phyloP scores from a whole-genome alignment of 306 rosid species.

The Trifolium fragiferum region DNA sequence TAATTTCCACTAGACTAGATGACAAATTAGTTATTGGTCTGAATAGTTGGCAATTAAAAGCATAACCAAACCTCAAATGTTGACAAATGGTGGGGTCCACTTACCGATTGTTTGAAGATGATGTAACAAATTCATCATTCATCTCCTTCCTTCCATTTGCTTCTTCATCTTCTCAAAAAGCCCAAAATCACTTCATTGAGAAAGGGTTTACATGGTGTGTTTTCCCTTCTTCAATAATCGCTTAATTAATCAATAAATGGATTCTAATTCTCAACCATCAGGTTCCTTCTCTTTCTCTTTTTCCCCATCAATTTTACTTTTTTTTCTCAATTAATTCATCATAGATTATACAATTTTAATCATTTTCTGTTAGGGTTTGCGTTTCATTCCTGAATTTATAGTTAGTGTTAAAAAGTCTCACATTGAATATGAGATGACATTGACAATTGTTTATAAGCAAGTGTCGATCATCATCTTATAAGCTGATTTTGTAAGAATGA shows the following conservation, averaged over 20 bases:
- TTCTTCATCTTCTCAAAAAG: not conserved
- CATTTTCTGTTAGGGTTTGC: not conserved
- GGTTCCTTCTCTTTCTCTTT: conserved; percentile 1
- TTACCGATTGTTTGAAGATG: not conserved
- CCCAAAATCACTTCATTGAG: not conserved
- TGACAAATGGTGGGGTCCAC: not conserved
- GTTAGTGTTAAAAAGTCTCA: too few species aligned
- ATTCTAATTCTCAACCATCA: conserved; percentile 29
- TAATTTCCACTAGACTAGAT: too few species aligned
- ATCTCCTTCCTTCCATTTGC: not conserved
- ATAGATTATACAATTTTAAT: not conserved
- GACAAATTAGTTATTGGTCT: too few species aligned
- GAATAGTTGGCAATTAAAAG: not conserved
- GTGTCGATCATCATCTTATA: too few species aligned
- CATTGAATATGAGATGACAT: too few species aligned
- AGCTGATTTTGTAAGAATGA: too few species aligned
- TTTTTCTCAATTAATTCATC: not conserved
- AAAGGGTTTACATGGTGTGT: not conserved
- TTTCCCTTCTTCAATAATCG: conserved; percentile 17
- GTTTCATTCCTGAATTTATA: conserved; percentile 6
- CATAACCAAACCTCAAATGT: not conserved
- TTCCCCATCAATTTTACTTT: not conserved
- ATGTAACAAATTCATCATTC: not conserved
- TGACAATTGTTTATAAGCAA: too few species aligned
- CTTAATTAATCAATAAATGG: not conserved